Conservation (phyloP, 257 asterid species). For the Solanum sparsipilum region DNA sequence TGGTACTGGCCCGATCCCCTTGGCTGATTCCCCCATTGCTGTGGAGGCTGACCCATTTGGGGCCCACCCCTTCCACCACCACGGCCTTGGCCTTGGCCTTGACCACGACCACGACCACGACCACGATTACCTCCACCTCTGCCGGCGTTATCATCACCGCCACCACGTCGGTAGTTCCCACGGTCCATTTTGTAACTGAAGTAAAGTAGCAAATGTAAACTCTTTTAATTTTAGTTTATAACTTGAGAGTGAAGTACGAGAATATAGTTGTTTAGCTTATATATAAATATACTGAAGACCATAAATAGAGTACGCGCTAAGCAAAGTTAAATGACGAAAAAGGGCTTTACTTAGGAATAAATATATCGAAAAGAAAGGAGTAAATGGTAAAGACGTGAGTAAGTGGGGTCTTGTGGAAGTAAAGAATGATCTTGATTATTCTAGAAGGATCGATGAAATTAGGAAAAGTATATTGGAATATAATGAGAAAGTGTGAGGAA, state of each 20-base stretch:
- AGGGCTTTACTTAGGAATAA: constrained; percentile 1
- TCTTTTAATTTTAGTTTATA: not conserved
- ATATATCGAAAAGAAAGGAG: not conserved
- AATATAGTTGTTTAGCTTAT: not conserved
- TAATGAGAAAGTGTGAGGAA: not conserved
- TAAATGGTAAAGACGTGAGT: not conserved
- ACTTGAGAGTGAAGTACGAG: not conserved
- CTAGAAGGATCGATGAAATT: constrained; percentile 5
- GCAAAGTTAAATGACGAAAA: not conserved
- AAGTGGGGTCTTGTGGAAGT: not conserved
- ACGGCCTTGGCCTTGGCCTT: not conserved
- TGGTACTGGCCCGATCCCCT: not conserved
- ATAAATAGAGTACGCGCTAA: too few relatives aligned
- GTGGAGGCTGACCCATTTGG: constrained; percentile 1
- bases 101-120: not conserved
- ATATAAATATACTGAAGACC: not conserved
- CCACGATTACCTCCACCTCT: constrained; percentile 3
- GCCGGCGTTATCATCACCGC: not conserved
- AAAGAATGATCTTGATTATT: not conserved
- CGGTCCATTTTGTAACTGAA: not conserved
- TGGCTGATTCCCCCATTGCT: constrained; percentile 8
- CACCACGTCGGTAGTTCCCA: not conserved
- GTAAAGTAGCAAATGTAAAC: not conserved
- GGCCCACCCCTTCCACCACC: constrained; percentile 10
- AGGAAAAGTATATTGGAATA: not conserved